Conservation (phyloP, 164 flowering plant genomes). For the Vitis cinerea region DNA sequence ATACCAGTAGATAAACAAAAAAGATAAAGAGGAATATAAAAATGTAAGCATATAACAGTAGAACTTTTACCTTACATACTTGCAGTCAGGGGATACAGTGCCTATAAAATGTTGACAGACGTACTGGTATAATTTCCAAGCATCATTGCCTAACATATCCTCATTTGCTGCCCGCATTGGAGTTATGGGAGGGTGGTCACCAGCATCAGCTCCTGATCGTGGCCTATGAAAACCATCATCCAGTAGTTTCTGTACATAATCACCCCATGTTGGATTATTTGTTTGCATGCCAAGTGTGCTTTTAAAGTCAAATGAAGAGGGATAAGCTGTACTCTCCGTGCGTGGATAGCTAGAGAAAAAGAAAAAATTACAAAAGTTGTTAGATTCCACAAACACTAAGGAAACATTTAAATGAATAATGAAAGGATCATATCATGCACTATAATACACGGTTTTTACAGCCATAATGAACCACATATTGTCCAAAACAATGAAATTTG, state of each 20-base stretch:
- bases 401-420: not conserved
- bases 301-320: slow-evolving; percentile 84
- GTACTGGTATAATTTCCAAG: slow-evolving; percentile 88
- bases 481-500: not conserved
- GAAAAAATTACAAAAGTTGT: not conserved
- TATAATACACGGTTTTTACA: not conserved
- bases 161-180: slow-evolving; percentile 86
- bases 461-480: not conserved
- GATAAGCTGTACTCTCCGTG: slow-evolving; percentile 94
- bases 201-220: slow-evolving; percentile 76
- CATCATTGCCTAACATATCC: slow-evolving; percentile 75
- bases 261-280: slow-evolving; percentile 66
- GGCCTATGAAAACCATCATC: slow-evolving; percentile 70
- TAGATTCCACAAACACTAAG: not conserved
- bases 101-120: slow-evolving; percentile 91
- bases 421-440: not conserved
- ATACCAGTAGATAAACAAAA: not conserved
- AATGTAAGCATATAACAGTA: not conserved
- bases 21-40: not conserved
- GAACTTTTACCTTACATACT: slow-evolving; percentile 56
- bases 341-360: slow-evolving; percentile 79
- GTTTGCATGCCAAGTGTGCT: slow-evolving; percentile 57
- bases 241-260: slow-evolving; percentile 53
- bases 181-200: slow-evolving; percentile 98
- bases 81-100: slow-evolving; percentile 83